Evolutionary conservation across 768 basidiomycete genomes (phyloP).

Genomic region (Suillus subaureus): DNA sequence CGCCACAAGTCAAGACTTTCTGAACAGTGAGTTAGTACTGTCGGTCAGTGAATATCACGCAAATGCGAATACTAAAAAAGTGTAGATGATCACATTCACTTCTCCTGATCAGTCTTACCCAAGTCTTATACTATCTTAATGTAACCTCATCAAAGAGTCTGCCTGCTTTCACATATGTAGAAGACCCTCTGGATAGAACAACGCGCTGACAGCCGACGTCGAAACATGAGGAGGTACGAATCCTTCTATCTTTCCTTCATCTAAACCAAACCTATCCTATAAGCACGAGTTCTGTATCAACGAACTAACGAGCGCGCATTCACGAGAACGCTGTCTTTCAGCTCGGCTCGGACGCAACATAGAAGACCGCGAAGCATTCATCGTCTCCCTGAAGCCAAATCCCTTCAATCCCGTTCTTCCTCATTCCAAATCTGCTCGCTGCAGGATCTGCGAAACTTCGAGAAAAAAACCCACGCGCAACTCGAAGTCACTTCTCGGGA

Average conservation of each 20-base stretch:
- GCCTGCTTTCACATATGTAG: too few relatives aligned
- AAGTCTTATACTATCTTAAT: not conserved
- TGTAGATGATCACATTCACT: not conserved
- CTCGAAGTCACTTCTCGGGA: not conserved
- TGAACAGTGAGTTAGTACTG: too few relatives aligned
- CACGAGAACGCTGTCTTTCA: not conserved
- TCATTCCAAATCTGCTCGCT: not conserved
- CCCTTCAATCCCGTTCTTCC: too few relatives aligned
- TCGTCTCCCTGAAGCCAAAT: too few relatives aligned
- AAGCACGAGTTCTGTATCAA: not conserved
- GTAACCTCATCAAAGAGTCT: not conserved
- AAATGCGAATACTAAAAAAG: too few relatives aligned
- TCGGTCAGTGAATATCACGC: not conserved
- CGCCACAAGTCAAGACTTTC: too few relatives aligned
- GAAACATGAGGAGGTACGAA: too few relatives aligned
- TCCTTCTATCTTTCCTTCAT: not conserved
- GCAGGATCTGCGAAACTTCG: not conserved
- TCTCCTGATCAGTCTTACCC: not conserved
- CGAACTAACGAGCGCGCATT: not conserved
- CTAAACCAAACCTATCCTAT: not conserved
- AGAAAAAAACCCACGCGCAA: not conserved
- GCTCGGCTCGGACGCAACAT: not conserved
- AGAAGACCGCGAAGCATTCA: not conserved
- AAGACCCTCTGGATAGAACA: too few relatives aligned
- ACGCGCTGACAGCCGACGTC: too few relatives aligned